phyloP scores from a whole-genome alignment of 768 basidiomycete genomes.

The Leccinum subgranulosum region DNA sequence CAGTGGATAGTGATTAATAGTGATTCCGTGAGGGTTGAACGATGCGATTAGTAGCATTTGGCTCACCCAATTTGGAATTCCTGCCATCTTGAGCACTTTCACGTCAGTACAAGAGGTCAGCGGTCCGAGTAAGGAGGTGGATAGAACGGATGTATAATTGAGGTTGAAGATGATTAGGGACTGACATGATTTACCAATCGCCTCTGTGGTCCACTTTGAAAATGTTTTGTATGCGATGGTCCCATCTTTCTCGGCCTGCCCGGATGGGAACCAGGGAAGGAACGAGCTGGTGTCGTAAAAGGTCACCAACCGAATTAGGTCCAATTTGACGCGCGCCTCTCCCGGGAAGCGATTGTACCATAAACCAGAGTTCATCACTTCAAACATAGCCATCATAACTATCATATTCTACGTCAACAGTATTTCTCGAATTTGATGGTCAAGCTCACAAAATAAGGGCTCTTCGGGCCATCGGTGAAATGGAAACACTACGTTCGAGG shows the following conservation, averaged over 20 bases:
- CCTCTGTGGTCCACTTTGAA: constrained; percentile 38
- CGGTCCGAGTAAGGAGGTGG: constrained; percentile 44
- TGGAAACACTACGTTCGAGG: constrained; percentile 28
- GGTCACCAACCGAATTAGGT: constrained; percentile 17
- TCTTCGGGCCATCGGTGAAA: neutral
- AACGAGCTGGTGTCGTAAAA: constrained; percentile 27
- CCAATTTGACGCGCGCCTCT: constrained; percentile 22
- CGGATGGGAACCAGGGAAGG: constrained; percentile 17
- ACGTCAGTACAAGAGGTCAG: constrained; percentile 37
- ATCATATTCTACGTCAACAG: neutral
- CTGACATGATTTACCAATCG: constrained; percentile 40
- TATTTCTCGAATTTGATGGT: neutral
- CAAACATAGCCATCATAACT: constrained; percentile 3
- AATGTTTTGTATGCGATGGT: constrained; percentile 16
- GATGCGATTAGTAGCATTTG: neutral
- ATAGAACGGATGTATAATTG: constrained; percentile 56
- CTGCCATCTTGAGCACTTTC: constrained; percentile 60
- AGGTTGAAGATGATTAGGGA: constrained; percentile 50
- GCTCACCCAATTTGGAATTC: constrained; percentile 58
- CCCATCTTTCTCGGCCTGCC: constrained; percentile 15
- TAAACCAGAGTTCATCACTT: constrained; percentile 14
- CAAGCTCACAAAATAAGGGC: neutral
- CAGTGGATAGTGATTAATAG: constrained; percentile 4
- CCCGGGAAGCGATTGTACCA: constrained; percentile 28
- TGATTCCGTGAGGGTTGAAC: no score